Percentiles rank a stretch among this genome's conserved stretches.
phyloP scores from a whole-genome alignment of 1,284 basidiomycete species.

The Cystobasidium pallidum region DNA sequence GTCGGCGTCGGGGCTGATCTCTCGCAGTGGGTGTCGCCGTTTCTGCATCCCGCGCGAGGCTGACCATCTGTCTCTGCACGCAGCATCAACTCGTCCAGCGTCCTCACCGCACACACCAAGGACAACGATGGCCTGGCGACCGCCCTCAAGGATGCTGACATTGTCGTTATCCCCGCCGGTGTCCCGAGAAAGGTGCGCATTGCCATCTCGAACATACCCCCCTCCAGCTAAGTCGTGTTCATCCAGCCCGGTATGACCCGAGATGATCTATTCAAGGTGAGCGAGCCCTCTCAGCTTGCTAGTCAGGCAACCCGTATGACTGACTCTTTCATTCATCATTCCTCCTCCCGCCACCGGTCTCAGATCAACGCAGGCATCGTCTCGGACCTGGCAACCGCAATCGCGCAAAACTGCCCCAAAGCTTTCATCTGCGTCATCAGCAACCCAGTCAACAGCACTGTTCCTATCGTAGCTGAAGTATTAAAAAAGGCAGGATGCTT shows the following conservation, averaged over 20 bases:
- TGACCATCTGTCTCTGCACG: slow-evolving; percentile 59
- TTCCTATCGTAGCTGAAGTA: slow-evolving; percentile 93
- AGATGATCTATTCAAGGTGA: slow-evolving; percentile 90
- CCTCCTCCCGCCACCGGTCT: not conserved
- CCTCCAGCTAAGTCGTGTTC: too few species aligned
- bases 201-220: too few species aligned
- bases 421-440: slow-evolving; percentile 69
- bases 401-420: slow-evolving; percentile 82
- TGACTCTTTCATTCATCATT: slow-evolving; percentile 34
- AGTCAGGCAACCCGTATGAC: not conserved
- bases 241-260: slow-evolving; percentile 64
- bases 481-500: slow-evolving; percentile 90
- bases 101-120: slow-evolving; percentile 57
- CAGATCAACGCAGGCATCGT: slow-evolving; percentile 98
- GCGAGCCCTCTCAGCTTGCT: slow-evolving; percentile 41
- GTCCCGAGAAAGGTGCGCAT: slow-evolving; percentile 77
- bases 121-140: slow-evolving; percentile 76
- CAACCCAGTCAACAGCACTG: slow-evolving; percentile 72
- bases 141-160: slow-evolving; percentile 78
- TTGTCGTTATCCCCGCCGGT: slow-evolving; percentile 96
- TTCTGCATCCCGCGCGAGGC: slow-evolving; percentile 53
- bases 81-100: slow-evolving; percentile 59
- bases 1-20: slow-evolving; percentile 61
- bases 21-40: slow-evolving; percentile 67
- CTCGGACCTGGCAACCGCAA: slow-evolving; percentile 84